Conservation (phyloP, 2,329 filamentous ascomycete species). For the Colletotrichum zoysiae region DNA sequence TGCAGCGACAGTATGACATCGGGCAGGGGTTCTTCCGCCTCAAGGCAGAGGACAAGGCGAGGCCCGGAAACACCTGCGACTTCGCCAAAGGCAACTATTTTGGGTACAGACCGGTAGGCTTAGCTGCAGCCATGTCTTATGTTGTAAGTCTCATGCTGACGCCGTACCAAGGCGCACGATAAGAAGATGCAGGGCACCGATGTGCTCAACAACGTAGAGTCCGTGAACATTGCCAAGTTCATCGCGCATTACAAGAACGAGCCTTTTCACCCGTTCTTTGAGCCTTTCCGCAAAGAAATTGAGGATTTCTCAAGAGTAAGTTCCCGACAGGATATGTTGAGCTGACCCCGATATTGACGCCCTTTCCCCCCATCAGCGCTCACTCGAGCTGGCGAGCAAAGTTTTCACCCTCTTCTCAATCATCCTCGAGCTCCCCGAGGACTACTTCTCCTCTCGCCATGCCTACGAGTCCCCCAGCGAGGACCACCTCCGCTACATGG, state of each 20-base stretch:
- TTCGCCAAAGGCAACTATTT: constrained; percentile 62
- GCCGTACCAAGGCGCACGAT: constrained; percentile 47
- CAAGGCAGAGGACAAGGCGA: constrained; percentile 58
- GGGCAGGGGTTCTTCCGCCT: constrained; percentile 65
- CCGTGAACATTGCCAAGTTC: constrained; percentile 68
- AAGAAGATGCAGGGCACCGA: constrained; percentile 47
- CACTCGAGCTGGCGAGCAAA: constrained; percentile 49
- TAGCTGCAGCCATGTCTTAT: neutral
- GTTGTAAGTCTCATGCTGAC: neutral
- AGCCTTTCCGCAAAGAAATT: constrained; percentile 59
- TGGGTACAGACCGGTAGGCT: constrained; percentile 55
- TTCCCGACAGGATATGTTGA: neutral
- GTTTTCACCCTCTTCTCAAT: constrained; percentile 54
- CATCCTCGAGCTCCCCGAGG: constrained; percentile 66
- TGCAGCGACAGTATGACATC: constrained; percentile 66
- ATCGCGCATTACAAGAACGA: constrained; percentile 53
- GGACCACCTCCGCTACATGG: constrained; percentile 69
- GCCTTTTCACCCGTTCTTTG: constrained; percentile 54
- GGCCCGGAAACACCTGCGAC: constrained; percentile 61
- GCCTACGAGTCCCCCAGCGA: constrained; percentile 64
- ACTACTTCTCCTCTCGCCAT: constrained; percentile 65
- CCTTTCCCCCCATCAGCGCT: constrained; percentile 36
- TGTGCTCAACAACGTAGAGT: constrained; percentile 63
- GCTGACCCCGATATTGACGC: neutral
- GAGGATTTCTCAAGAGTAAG: constrained; percentile 61